Evolutionary conservation across 768 basidiomycete genomes (phyloP).

Genomic region (Podaxis mareebaensis): DNA sequence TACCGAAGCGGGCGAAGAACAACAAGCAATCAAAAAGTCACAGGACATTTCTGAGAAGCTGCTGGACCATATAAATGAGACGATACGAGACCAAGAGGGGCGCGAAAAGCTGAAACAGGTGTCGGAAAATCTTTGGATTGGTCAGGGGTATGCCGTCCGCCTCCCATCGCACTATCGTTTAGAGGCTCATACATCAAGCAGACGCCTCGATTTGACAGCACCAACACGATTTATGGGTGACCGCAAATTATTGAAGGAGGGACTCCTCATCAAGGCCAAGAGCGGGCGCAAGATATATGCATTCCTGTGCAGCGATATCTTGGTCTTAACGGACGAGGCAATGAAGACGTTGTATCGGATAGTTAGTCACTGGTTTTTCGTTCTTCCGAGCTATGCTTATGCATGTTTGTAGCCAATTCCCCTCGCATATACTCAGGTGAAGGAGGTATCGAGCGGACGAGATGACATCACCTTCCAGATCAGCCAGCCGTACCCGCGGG

Average conservation of each 20-base stretch:
- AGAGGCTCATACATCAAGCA: conserved; percentile 24
- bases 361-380: conserved; percentile 45
- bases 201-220: conserved; percentile 86
- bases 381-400: neutral
- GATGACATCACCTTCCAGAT: conserved; percentile 74
- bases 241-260: conserved; percentile 81
- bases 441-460: conserved; percentile 48
- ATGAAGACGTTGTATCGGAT: conserved; percentile 78
- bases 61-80: conserved; percentile 83
- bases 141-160: conserved; percentile 60
- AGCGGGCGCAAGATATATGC: conserved; percentile 76
- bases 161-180: neutral
- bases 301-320: conserved; percentile 87
- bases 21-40: conserved; percentile 50
- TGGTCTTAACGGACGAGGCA: conserved; percentile 78
- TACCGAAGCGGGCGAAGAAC: conserved; percentile 69
- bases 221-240: conserved; percentile 84
- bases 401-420: conserved; percentile 60
- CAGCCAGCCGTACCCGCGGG: conserved; percentile 65
- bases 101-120: conserved; percentile 71
- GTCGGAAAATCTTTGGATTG: conserved; percentile 84
- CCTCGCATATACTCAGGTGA: conserved; percentile 64
- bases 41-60: conserved; percentile 70
- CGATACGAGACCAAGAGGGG: conserved; percentile 83
- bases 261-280: conserved; percentile 75